Evolutionary conservation across 2,329 filamentous ascomycete species (phyloP).

Genomic region (Aureobasidium sp.): DNA sequence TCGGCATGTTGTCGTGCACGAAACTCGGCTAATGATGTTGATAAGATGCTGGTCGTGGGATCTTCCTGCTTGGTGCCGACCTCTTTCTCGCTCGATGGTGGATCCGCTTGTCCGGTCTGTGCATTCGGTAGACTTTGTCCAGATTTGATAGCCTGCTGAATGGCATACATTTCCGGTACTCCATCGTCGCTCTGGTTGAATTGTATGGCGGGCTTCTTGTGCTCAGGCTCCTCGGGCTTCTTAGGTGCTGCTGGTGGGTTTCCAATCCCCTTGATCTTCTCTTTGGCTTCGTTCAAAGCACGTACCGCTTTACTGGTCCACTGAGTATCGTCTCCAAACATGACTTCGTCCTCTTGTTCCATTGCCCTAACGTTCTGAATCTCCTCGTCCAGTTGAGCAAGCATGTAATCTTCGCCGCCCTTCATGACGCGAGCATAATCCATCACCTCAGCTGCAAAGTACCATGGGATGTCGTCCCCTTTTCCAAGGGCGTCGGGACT

Average conservation of each 20-base stretch:
- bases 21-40: conserved; percentile 37
- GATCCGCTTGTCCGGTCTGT: conserved; percentile 3
- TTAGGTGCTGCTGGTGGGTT: conserved; percentile 49
- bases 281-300: conserved; percentile 64
- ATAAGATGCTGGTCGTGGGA: conserved; percentile 23
- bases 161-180: conserved; percentile 43
- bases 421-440: conserved; percentile 97
- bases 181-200: conserved; percentile 39
- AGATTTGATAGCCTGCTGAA: conserved; percentile 39
- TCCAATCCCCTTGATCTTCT: conserved; percentile 60
- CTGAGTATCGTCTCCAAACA: conserved; percentile 88
- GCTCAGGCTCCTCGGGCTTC: conserved; percentile 38
- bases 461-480: conserved; percentile 81
- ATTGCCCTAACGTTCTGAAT: conserved; percentile 65
- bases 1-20: conserved; percentile 34
- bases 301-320: conserved; percentile 82
- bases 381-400: conserved; percentile 68
- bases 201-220: conserved; percentile 39
- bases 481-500: conserved; percentile 60
- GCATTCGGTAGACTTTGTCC: conserved; percentile 25
- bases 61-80: neutral
- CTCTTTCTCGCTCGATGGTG: neutral
- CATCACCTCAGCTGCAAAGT: conserved; percentile 84
- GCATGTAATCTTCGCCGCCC: conserved; percentile 82
- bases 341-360: conserved; percentile 78